Conservation (phyloP, 202 grass and related monocot species). For the Carex sylvatica region DNA sequence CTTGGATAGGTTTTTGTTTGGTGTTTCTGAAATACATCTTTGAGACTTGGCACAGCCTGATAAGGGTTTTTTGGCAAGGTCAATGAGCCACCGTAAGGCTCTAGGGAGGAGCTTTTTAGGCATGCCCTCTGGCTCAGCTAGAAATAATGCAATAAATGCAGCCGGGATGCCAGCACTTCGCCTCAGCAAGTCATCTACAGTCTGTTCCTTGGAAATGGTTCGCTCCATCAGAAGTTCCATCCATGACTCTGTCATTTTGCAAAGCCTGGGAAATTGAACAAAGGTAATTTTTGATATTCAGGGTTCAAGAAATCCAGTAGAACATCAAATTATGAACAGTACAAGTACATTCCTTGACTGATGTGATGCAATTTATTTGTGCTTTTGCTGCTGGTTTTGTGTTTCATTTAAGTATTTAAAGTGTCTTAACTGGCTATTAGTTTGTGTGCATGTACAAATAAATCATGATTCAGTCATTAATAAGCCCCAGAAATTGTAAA, state of each 20-base stretch:
- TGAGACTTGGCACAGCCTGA: slow-evolving; percentile 7
- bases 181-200: slow-evolving; percentile 95
- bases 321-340: background rate
- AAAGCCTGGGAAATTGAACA: slow-evolving; percentile 56
- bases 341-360: background rate
- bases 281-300: slow-evolving; percentile 20
- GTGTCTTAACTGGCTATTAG: background rate
- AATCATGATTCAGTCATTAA: background rate
- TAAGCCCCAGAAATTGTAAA: background rate
- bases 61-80: slow-evolving; percentile 70
- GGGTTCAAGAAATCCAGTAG: background rate
- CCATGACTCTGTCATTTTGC: slow-evolving; percentile 93
- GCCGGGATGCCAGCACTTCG: slow-evolving; percentile 92
- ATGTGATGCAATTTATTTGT: background rate
- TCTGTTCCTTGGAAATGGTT: slow-evolving; percentile 74
- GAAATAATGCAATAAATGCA: slow-evolving; percentile 86
- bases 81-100: slow-evolving; percentile 71
- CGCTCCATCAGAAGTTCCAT: slow-evolving; percentile 86
- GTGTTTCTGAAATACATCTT: slow-evolving; percentile 5
- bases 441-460: background rate
- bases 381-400: background rate
- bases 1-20: slow-evolving; percentile 63
- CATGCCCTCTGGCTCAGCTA: slow-evolving; percentile 87
- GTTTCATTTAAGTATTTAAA: background rate
- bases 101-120: slow-evolving; percentile 93